Percentiles rank a stretch among this genome's conserved stretches.
These are phyloP conservation scores for Fusarium goolgardi DNA, from an alignment of 2,329 filamentous ascomycete genomes.

Conservation along the genomic window DNA sequence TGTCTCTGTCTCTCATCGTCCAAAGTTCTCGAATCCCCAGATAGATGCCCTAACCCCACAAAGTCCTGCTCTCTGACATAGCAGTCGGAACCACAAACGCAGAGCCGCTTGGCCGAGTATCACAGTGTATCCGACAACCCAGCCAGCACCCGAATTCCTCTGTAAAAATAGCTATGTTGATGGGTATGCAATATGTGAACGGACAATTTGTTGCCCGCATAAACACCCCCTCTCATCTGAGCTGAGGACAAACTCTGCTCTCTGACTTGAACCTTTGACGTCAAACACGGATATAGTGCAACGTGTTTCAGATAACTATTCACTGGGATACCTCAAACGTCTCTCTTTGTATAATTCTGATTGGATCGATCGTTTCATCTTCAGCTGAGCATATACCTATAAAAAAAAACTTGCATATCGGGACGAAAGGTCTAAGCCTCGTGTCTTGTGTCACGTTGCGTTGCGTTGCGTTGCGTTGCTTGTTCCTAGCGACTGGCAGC, in stretches of 20 bases:
- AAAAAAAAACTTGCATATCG: slow-evolving; percentile 10
- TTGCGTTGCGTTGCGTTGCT: slow-evolving; percentile 3
- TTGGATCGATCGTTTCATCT: slow-evolving; percentile 25
- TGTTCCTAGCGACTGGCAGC: slow-evolving; percentile 9
- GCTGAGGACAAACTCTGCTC: slow-evolving; percentile 8
- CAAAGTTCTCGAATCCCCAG: slow-evolving; percentile 26
- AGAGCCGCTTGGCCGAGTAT: slow-evolving; percentile 24
- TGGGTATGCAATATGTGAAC: neutral
- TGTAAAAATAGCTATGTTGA: slow-evolving; percentile 3
- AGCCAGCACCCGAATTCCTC: neutral
- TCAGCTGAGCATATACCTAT: slow-evolving; percentile 14
- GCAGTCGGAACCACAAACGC: neutral
- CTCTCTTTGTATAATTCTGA: slow-evolving; percentile 9
- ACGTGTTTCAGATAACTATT: slow-evolving; percentile 25
- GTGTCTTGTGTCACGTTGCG: slow-evolving; percentile 33
- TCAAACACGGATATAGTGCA: slow-evolving; percentile 21
- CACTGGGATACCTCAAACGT: slow-evolving; percentile 30
- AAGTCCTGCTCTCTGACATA: neutral
- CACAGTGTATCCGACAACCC: neutral
- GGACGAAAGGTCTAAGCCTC: slow-evolving; percentile 23
- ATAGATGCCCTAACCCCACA: slow-evolving; percentile 29
- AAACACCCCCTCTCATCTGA: slow-evolving; percentile 6
- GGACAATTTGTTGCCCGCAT: slow-evolving; percentile 14
- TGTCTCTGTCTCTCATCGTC: slow-evolving; percentile 10
- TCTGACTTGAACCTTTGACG: slow-evolving; percentile 20